Base-by-base conservation (phyloP, 2,329 filamentous ascomycete species). In the Aspergillus hiratsukae region DNA sequence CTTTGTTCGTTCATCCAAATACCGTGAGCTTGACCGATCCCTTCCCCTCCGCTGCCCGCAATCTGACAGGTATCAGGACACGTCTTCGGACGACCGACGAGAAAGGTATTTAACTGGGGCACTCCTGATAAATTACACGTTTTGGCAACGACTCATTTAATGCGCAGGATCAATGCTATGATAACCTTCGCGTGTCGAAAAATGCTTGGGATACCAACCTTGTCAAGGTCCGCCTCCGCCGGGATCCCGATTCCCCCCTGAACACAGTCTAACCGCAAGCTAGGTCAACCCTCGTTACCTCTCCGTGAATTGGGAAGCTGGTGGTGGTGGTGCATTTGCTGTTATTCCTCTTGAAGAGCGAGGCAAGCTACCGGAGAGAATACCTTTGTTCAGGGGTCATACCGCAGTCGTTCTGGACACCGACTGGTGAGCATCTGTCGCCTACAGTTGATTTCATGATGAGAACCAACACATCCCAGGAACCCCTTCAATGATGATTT, bases 171-270 rank as follows among this genome's bases (percentile, higher is more conserved):
- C 90, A 90, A 83, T 97, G 92, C 82, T 99, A 97, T 79, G 94
- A 99, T 77, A 97, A 97, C 77, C 81, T 99, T 66, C 90, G 91
- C 74, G 91, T 99, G 76, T 97, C 91, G 71, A 90, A 89, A 77
- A 99, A 99, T 86, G 94, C 94, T 55, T 99, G 94, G 94, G 94
- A 99, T 76, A 97, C 92, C 70, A 99, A 99, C 80, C 81, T 99
- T 71, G 84, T 97, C 79, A 97, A 97, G 88, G 91, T 95, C 76
- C 74, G 82, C 43, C 43, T 72, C 54, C 52, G 59, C 56, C 57
- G 62, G 61, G 61, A 66, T 64, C 67, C 65, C 65, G 61, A 55
- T 54, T 57, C 21, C 56, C 48, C 55, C 28, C 61, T 53, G 55
- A 56, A 65, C 66, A 54, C 55, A 58, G 37, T 57, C 59, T 65